Evolutionary conservation across 495 filamentous ascomycete genomes (phyloP), one percentile per base, ranked within the genome.

Genomic region (Trichoderma asperelloides): DNA sequence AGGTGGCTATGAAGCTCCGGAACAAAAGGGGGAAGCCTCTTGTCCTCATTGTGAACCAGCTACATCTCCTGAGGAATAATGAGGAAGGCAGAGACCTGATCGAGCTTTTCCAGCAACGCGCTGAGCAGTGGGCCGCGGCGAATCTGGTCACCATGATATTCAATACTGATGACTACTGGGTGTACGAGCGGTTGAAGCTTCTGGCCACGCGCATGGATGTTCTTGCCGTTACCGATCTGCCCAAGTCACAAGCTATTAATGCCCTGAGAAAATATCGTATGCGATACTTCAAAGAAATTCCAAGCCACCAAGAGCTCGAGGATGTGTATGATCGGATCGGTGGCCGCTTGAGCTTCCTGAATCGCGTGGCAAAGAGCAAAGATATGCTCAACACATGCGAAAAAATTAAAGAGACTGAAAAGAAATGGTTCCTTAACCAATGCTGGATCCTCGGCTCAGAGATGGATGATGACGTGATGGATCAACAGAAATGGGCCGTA

Each of bases 401-500:
- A 33, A 76, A 86, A 18, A 97, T 98, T 69, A 89, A 88, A 68
- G 77, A 87, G 41, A 86, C 83, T 27, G 95, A 98, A 75, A 95
- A 92, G 77, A 91, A 87, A 1, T 98, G 95, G 95, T 90, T 98
- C 73, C 75, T 97, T 57, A 97, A 96, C 77, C 88, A 96, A 70
- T 97, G 93, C 76, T 92, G 93, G 86, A 96, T 98, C 68, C 85
- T 98, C 12, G 95, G 95, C 18, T 79, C 75, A 51, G 91, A 91
- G 69, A 97, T 97, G 93, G 95, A 98, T 71, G 95, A 98, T 78
- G 95, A 98, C 77, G 95, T 97, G 47, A 98, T 98, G 95, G 92
- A 98, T 73, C 89, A 97, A 77, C 95, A 98, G 70, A 98, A 98
- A 74, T 95, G 89, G 78, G 89, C 94, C 39, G 89, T 92, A 77